Evolutionary conservation across 305 asterid genomes (phyloP).

Genomic region (Fraxinus velutina): DNA sequence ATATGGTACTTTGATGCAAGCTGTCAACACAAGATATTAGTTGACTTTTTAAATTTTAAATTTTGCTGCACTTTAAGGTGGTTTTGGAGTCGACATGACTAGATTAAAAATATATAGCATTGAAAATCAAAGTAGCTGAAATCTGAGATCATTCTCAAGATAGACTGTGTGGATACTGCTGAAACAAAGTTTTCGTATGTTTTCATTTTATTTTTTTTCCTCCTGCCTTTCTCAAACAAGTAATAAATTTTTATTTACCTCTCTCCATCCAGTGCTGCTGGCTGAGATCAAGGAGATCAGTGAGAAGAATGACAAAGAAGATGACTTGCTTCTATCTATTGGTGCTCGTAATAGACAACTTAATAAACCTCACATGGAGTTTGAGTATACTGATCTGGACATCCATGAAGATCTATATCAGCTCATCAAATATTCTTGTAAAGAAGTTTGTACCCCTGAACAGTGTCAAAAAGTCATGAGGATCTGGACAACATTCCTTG

Average conservation of each 20-base stretch:
- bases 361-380: slow-evolving; percentile 60
- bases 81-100: slow-evolving; percentile 12
- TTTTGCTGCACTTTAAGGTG: slow-evolving; percentile 6
- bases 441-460: slow-evolving; percentile 81
- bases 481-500: slow-evolving; percentile 78
- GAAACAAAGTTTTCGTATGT: not conserved
- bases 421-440: slow-evolving; percentile 75
- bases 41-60: slow-evolving; percentile 11
- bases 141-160: slow-evolving; percentile 12
- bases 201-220: too few relatives aligned
- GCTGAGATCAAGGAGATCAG: slow-evolving; percentile 75
- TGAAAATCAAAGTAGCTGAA: slow-evolving; percentile 18
- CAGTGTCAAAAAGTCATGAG: slow-evolving; percentile 70
- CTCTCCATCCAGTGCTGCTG: slow-evolving; percentile 55
- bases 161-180: not conserved
- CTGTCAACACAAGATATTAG: not conserved
- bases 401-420: slow-evolving; percentile 82
- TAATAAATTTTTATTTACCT: slow-evolving; percentile 21
- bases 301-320: slow-evolving; percentile 58
- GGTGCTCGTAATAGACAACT: slow-evolving; percentile 69
- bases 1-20: not conserved
- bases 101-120: not conserved
- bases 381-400: slow-evolving; percentile 67
- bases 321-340: slow-evolving; percentile 54
- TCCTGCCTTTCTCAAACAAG: not conserved